Evolutionary conservation across 202 grass and related monocot species (phyloP).

Genomic region (Saccharum hybrid): DNA sequence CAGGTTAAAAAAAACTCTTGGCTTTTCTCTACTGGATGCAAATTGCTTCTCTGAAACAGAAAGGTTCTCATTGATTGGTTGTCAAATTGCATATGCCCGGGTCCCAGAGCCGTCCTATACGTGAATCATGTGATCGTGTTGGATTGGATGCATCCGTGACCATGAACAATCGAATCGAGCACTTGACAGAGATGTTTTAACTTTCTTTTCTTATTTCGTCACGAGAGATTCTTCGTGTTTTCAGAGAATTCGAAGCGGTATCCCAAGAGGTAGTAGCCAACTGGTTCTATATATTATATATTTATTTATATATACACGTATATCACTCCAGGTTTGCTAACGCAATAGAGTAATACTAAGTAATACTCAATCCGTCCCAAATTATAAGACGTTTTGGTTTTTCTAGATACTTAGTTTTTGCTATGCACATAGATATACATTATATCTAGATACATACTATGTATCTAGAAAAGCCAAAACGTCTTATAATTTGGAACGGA

Average conservation of each 20-base stretch:
- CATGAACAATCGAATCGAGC: not conserved
- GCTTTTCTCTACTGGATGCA: not conserved
- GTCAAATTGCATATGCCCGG: not conserved
- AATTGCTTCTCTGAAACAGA: not conserved
- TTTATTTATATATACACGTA: not conserved
- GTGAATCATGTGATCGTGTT: not conserved
- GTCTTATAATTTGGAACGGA: too few species aligned
- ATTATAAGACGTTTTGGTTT: too few species aligned
- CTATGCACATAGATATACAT: too few species aligned
- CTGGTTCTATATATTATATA: too few species aligned
- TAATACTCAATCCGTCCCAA: too few species aligned
- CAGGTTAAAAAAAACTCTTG: not conserved
- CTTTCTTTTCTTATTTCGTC: not conserved
- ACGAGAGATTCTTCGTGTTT: not conserved
- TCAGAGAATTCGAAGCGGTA: not conserved
- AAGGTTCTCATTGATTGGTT: not conserved
- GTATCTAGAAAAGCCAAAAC: too few species aligned
- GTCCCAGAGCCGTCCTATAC: not conserved
- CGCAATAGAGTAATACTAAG: too few species aligned
- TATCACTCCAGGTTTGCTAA: not conserved
- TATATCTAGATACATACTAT: too few species aligned
- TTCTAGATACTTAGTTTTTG: too few species aligned
- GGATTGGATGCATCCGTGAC: slow-evolving; percentile 6
- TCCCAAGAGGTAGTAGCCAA: not conserved
- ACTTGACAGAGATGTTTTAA: not conserved